Base-by-base conservation (phyloP, 345 rosid species). In the Brassica juncea region DNA sequence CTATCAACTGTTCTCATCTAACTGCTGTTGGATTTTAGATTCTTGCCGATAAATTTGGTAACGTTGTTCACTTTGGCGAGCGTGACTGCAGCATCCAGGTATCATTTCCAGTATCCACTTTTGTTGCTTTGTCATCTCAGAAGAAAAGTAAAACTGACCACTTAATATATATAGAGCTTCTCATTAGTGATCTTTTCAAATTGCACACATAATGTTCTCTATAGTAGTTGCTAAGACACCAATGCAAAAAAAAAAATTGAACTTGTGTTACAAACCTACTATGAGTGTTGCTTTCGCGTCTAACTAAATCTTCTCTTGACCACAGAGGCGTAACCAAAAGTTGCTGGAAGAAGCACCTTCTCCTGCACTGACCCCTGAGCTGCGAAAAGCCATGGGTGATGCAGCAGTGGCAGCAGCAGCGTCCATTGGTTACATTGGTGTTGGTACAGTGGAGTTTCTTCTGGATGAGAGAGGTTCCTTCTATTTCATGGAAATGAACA, bases 1-100 rank as follows among this genome's bases (percentile, higher is more conserved):
- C 31, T 14, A 70, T 77, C 65, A 61, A 16, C 68, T 77, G 12
- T 62, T 74, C 15, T 64, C 80, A 67, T 71, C 30, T 68, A 42
- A 42, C 27, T 37, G 16, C 27, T 77, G 12, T 74, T 71, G 71
- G 60, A 75, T 82, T 79, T 52, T 86, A 95, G 99, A 94, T 95
- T 81, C 96, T 95, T 77, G 97, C 99, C 15, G 99, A 95, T 87
- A 92, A 93, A 82, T 84, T 83, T 79, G 98, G 99, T 67, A 93
- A 95, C 79, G 99, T 93, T 80, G 98, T 95, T 81, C 99, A 95
- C 84, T 95, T 91, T 76, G 98, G 99, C 74, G 99, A 95, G 88
- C 94, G 99, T 75, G 99, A 95, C 88, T 95, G 99, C 88, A 95
- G 98, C 81, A 95, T 95, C 80, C 99, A 95, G 97, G 99, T 95